Conservation (phyloP, 2,329 filamentous ascomycete species). For the Thelonectria discophora region DNA sequence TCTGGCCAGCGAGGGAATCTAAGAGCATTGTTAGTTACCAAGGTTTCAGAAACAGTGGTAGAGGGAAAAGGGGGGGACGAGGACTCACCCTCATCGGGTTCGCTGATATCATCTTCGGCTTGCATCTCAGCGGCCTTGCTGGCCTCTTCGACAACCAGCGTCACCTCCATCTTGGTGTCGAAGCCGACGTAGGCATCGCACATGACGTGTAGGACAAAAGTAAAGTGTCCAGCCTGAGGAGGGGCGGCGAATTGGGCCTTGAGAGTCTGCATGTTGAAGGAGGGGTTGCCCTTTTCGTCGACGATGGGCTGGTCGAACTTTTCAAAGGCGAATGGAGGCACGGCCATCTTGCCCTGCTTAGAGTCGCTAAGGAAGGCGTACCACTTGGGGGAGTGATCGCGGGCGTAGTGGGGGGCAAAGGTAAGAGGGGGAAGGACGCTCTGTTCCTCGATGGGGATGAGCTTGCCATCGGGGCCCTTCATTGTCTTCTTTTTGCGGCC, state of each 20-base stretch:
- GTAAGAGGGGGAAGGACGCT: conserved; percentile 83
- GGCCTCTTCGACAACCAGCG: conserved; percentile 86
- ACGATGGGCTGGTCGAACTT: conserved; percentile 92
- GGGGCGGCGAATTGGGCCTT: conserved; percentile 98
- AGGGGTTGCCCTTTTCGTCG: conserved; percentile 81
- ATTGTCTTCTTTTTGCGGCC: conserved; percentile 76
- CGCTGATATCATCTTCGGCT: conserved; percentile 94
- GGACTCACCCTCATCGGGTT: conserved; percentile 95
- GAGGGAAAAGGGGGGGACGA: conserved; percentile 5
- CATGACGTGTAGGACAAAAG: conserved; percentile 91
- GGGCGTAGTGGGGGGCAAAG: conserved; percentile 88
- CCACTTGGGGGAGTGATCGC: conserved; percentile 91
- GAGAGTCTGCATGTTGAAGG: conserved; percentile 93
- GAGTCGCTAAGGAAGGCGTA: conserved; percentile 93
- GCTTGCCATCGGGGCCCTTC: conserved; percentile 68
- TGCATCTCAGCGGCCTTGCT: conserved; percentile 82
- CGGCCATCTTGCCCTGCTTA: conserved; percentile 94
- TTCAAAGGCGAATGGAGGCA: conserved; percentile 94
- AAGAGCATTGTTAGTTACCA: conserved; percentile 38
- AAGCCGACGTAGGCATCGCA: conserved; percentile 97
- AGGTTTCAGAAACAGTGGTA: neutral
- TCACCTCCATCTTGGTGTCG: conserved; percentile 91
- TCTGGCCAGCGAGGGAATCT: conserved; percentile 92
- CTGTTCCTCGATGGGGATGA: conserved; percentile 65
- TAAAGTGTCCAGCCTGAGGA: conserved; percentile 90